Base-by-base conservation (phyloP, 345 rosid species). In the Microthlaspi erraticum region DNA sequence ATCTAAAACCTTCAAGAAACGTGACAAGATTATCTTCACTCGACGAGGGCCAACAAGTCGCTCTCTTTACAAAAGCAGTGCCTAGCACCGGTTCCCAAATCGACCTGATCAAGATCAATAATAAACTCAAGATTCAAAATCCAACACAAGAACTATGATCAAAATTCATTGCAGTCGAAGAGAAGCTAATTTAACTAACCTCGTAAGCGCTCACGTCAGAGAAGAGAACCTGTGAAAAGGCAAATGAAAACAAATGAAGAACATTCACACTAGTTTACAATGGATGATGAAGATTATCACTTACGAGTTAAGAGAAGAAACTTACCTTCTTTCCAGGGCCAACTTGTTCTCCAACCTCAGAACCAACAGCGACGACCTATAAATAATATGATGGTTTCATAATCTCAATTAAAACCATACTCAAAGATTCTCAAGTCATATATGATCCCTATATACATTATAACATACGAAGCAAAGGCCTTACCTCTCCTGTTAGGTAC, bases 401-500 rank as follows among this genome's bases (percentile, higher is more conserved):
- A n/a, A n/a, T n/a, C n/a, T n/a, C 8, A 5, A 17, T 45, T 45
- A 52, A 50, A 50, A 17, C 67, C n/a, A 43, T 44, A 17, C 36
- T 20, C 59, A 43, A 57, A 53, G 6, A 52, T 39, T 13, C 42
- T 39, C 8, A 73, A 36, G 32, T 34, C 58, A 67, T 18, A 67
- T 18, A 44, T 19, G 39, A 53, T 3, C n/a, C n/a, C n/a, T n/a
- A 52, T 1, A 16, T 1, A 33, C 60, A 32, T 8, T 8, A n/a
- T 1, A 70, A 42, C 29, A 65, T 32, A 60, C 50, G 45, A 13
- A 34, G 23, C 51, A 57, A 56, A 56, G 10, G 41, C 33, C 73
- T 75, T 77, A 94, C 99, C 93, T 91, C 96, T 5, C 97, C 95
- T 76, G 86, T 81, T 9, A 91, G 81, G 66, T 86, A 91, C 6